phyloP scores from a whole-genome alignment of 371 early-diverging fungal genomes.

The Coemansia sp. region DNA sequence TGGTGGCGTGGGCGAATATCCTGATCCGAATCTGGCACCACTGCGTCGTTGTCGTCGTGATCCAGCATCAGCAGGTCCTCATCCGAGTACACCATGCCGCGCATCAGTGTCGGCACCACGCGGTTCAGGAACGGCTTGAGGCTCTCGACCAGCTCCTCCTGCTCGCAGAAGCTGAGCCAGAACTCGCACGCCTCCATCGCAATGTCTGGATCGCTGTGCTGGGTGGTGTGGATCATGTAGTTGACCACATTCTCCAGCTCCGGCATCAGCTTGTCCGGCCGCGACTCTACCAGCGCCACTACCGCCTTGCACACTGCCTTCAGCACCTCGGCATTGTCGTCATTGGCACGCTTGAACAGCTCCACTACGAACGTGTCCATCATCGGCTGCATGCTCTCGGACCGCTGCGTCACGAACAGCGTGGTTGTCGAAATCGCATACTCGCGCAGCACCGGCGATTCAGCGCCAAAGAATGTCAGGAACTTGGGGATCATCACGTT shows the following conservation, averaged over 20 bases:
- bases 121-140: conserved; percentile 76
- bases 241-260: conserved; percentile 81
- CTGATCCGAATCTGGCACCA: conserved; percentile 81
- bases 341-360: conserved; percentile 79
- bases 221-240: conserved; percentile 91
- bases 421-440: conserved; percentile 76
- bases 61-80: conserved; percentile 78
- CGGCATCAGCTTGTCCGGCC: conserved; percentile 77
- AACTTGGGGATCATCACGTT: conserved; percentile 85
- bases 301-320: conserved; percentile 92
- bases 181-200: conserved; percentile 97
- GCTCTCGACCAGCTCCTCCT: conserved; percentile 73
- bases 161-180: conserved; percentile 95
- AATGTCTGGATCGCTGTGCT: conserved; percentile 72
- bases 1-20: conserved; percentile 94
- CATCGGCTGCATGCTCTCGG: conserved; percentile 63
- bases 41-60: conserved; percentile 79
- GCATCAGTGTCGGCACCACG: conserved; percentile 88
- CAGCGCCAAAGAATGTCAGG: conserved; percentile 74
- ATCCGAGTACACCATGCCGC: conserved; percentile 94
- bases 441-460: conserved; percentile 69
- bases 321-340: conserved; percentile 76
- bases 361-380: conserved; percentile 71
- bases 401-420: conserved; percentile 75
- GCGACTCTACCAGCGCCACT: conserved; percentile 80